Conservation (phyloP, 345 rosid genomes). For the Eucalyptus albens region DNA sequence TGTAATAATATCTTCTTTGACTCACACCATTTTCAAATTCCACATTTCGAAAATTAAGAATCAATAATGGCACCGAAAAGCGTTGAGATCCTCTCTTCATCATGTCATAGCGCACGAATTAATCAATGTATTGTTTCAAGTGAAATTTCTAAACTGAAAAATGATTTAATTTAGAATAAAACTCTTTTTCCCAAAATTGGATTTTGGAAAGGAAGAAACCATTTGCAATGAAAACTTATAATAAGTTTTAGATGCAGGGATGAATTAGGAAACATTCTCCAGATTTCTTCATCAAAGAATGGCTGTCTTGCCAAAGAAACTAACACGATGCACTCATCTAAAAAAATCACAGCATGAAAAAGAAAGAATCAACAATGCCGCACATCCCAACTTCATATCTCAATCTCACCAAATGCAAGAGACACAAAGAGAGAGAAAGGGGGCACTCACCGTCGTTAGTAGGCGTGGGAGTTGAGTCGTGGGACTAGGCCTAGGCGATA, state of each 20-base stretch:
- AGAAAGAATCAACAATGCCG: no score
- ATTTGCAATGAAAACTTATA: no score
- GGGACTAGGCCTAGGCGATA: fast-evolving
- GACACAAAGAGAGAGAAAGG: no score
- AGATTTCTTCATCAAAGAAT: no score
- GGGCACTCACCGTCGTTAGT: fast-evolving
- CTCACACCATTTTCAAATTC: fast-evolving
- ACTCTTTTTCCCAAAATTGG: neutral
- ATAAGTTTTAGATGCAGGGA: fast-evolving
- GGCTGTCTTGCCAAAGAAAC: fast-evolving
- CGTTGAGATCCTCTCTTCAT: no score
- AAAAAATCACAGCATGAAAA: no score
- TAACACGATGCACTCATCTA: no score
- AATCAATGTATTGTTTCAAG: neutral
- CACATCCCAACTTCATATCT: no score
- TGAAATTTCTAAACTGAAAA: neutral
- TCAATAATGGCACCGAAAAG: neutral
- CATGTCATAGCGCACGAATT: neutral
- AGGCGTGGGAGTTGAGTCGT: fast-evolving
- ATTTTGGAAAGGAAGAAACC: neutral
- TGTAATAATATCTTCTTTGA: neutral
- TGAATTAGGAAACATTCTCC: fast-evolving
- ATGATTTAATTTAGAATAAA: neutral
- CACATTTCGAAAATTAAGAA: neutral
- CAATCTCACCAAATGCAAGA: no score